Base-by-base conservation (phyloP, 768 basidiomycete genomes). In the Auriscalpium microsporum region DNA sequence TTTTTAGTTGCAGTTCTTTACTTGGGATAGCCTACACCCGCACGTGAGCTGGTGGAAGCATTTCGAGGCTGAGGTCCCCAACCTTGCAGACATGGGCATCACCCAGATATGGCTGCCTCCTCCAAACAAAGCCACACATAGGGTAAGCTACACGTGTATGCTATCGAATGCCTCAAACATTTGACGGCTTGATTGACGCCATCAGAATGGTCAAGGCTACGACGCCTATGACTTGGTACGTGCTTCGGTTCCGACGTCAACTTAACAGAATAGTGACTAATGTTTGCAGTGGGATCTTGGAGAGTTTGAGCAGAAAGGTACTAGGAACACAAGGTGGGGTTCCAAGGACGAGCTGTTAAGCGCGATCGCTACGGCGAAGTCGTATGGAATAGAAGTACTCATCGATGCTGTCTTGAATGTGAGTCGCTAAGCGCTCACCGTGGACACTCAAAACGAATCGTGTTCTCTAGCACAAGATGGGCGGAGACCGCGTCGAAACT, bases 351-450 rank as follows among this genome's bases (percentile, higher is more conserved):
- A 95, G 57, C 78, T 94, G 28, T 64, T 92, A 1, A 63, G 72
- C 10, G 89, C 90, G 21, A 86, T 87, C 63, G 72, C 76, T 56
- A 69, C 72, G n/a, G 93, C 93, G 2, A 78, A 76, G 61, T 71
- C 77, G 57, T 77, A 81, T 60, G 83, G 84, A 6, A 78, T 97
- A 16, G 83, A 87, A 58, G 78, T 92, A 38, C 70, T 91, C 23
- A 83, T 94, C 48, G 93, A 95, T 62, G 91, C 91, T 1, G 90
- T 97, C 4, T 75, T 97, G 56, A 94, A 94, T 69, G 93, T 93
- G 73, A 56, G 57, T 46, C 28, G 28, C 28, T 28, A 28, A 28
- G 28, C 28, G 28, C 28, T 28, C 28, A 28, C 28, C 28, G 7
- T 28, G 28, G 5, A 28, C 28, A 28, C 28, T 28, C 28, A 7